Evolutionary conservation across 2,329 filamentous ascomycete genomes (phyloP), one percentile per base, ranked within the genome.

Genomic region (Neofusicoccum laricinum): DNA sequence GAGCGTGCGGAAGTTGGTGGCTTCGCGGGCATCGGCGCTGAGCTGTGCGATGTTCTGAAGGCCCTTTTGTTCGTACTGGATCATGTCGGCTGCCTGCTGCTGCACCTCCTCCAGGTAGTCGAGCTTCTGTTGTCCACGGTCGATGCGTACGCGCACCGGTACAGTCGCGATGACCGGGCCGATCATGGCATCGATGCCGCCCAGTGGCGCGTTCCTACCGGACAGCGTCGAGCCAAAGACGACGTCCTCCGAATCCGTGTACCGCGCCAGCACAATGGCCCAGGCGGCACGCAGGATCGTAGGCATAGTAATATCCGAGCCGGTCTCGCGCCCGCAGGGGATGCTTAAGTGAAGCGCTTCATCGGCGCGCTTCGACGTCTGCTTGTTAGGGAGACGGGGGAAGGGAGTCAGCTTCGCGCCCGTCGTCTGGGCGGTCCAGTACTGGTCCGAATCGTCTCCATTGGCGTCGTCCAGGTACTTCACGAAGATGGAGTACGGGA

Each of bases 1-100:
- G 32, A 82, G 81, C 0, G 80, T 84, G 1, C 79, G 78, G 43
- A 85, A 75, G 66, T 85, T 82, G 67, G 82, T 85, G 0, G 84
- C 83, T 64, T 83, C 77, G 5, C 81, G 76, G 4, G 82, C 80
- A 65, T 85, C 82, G 1, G 78, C 75, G 69, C 82, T 85, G 11
- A 71, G 65, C 48, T 68, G 69, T 8, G 69, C 65, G 25, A 75
- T 74, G 36, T 71, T 67, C 59, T 74, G 72, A 65, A 71, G 66
- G 15, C 73, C 73, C 45, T 69, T 66, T 21, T 75, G 73, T 63
- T 73, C 66, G 59, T 69, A 69, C 8, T 69, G 46, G 3, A 40
- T 32, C 45, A 25, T 21, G 34, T 32, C 30, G 15, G 32, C 30
- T 15, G 25, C 32, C 14, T 45, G 21, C 25, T 32, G 32, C 43